Conservation (phyloP, 2,329 filamentous ascomycete species). For the Fusarium ramigenum region DNA sequence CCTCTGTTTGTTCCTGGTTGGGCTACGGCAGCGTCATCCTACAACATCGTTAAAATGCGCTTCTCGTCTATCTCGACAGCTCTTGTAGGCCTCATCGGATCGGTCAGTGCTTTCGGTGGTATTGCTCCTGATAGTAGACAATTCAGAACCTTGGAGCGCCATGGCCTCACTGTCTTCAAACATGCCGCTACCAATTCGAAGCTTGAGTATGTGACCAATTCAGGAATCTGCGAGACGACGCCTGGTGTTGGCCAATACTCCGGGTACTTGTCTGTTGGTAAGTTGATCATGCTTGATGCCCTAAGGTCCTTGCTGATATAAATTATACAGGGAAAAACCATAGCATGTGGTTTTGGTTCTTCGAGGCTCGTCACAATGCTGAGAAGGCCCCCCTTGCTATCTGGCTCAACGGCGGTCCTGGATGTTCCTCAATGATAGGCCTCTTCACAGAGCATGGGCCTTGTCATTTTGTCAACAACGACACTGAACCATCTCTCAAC, state of each 20-base stretch:
- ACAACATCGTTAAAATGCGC: constrained; percentile 23
- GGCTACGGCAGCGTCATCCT: background rate
- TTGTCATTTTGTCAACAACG: constrained; percentile 66
- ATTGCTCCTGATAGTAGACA: constrained; percentile 27
- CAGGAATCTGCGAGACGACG: constrained; percentile 64
- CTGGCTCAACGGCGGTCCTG: constrained; percentile 58
- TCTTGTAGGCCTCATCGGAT: constrained; percentile 28
- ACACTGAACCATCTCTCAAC: constrained; percentile 55
- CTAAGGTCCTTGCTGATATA: constrained; percentile 35
- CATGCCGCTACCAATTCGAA: constrained; percentile 32
- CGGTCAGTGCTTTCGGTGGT: constrained; percentile 29
- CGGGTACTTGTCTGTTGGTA: constrained; percentile 69
- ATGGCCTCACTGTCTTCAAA: constrained; percentile 25
- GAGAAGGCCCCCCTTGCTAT: constrained; percentile 60
- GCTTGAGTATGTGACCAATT: constrained; percentile 41
- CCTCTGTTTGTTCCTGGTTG: background rate
- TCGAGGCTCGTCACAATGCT: constrained; percentile 55
- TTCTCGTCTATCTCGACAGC: constrained; percentile 28
- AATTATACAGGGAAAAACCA: constrained; percentile 32
- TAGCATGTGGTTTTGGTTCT: constrained; percentile 58
- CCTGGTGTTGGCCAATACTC: constrained; percentile 71
- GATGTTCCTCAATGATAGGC: constrained; percentile 47
- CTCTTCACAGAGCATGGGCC: constrained; percentile 80
- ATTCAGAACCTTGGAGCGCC: constrained; percentile 26
- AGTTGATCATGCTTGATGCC: constrained; percentile 27